Evolutionary conservation across 176 grass and related monocot species (phyloP), one percentile per base, ranked within the genome.

Genomic region (Poa pratensis): DNA sequence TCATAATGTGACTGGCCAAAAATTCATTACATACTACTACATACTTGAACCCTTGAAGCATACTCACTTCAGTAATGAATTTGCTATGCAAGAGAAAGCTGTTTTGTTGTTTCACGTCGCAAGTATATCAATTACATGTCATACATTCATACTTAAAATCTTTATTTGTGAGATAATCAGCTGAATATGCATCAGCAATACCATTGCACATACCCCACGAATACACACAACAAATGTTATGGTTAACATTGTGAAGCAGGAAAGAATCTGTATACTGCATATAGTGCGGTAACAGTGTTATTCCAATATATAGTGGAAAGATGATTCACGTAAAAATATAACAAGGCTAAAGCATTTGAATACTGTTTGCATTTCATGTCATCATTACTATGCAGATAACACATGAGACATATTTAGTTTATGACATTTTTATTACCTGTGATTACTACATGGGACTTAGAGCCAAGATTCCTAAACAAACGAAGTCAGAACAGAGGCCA

Each of bases 41-140:
- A 55, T 58, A 51, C 20, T 72, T 82, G 66, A 72, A 55, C 50
- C 66, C 50, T 82, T 58, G 49, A 71, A 52, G 18, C 32, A 81
- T 81, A 7, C 66, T 42, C 46, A 14, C n/a, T 82, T 82, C 15
- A 55, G 26, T 71, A 70, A 82, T 58, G 9, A 20, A 57, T 42
- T 69, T 71, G 71, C 23, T 42, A 16, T 28, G 20, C 55, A 71
- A 82, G 9, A 34, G 14, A 67, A 82, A 70, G 63, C 43, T 69
- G 4, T 54, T 55, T 55, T 70, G 46, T 70, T 55, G 18, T 58
- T 82, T 58, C 15, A 54, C 32, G 24, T 23, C 45, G 20, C 45
- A 52, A 68, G 35, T 23, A 53, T 22, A 17, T 81, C 61, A 80
- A 34, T 49, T 58, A 22, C 19, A 24, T 24, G n/a, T 2, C 53